Base-by-base conservation (phyloP, 192 early-diverging fungal genomes). In the Chytriomyces sp. region DNA sequence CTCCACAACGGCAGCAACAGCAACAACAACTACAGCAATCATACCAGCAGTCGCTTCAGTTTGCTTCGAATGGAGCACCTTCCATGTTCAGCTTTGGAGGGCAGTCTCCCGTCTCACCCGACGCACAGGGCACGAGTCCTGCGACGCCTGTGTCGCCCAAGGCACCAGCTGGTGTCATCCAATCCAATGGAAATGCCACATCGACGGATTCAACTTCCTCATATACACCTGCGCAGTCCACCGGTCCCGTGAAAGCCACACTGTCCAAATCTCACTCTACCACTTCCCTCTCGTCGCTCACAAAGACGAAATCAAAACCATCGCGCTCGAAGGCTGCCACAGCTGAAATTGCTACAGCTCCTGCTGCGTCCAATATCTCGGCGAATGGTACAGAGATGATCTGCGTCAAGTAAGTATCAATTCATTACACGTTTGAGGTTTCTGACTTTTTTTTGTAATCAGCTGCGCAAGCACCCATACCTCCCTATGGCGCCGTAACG, bases 401-500 rank as follows among this genome's bases (percentile, higher is more conserved):
- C n/a, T n/a, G n/a, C n/a, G n/a, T n/a, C n/a, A n/a, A n/a, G n/a
- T n/a, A n/a, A n/a, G n/a, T n/a, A n/a, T n/a, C n/a, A n/a, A n/a
- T n/a, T n/a, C n/a, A n/a, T n/a, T n/a, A n/a, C n/a, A n/a, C n/a
- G n/a, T n/a, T n/a, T n/a, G n/a, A n/a, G n/a, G n/a, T n/a, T n/a
- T n/a, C n/a, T n/a, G n/a, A n/a, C n/a, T n/a, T n/a, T n/a, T n/a
- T n/a, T n/a, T n/a, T n/a, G n/a, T n/a, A 14, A 49, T 22, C 1
- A 49, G 22, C 44, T 98, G 96, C 79, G 44, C 68, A 17, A 94
- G 93, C 1, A 93, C 90, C 33, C 91, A 89, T n/a, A 99, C 98
- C 3, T 91, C 95, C 1, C 84, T 99, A 32, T 99, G 98, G 98
- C 89, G 98, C 4, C 82, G 95, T n/a, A 89, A 95, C 77, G 88